phyloP scores from a whole-genome alignment of 192 early-diverging fungal species.

The Umbelopsis vinacea region DNA sequence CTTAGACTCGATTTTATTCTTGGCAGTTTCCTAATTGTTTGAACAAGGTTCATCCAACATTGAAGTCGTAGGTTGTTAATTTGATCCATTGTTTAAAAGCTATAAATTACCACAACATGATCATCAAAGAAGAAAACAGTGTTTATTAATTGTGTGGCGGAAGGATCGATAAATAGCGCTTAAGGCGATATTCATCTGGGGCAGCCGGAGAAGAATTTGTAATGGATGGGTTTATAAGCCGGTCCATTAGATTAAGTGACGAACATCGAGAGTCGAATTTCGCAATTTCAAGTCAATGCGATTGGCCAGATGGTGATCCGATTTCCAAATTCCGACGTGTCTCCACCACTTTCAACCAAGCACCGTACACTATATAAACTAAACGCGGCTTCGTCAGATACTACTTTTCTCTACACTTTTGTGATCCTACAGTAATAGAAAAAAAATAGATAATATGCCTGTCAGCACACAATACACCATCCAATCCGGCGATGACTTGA shows the following conservation, averaged over 20 bases:
- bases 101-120: too few relatives aligned
- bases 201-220: background rate
- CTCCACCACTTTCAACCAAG: slow-evolving; percentile 10
- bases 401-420: slow-evolving; percentile 2
- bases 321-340: slow-evolving; percentile 21
- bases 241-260: slow-evolving; percentile 10
- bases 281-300: slow-evolving; percentile 33
- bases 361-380: background rate
- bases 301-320: slow-evolving; percentile 35
- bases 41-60: too few relatives aligned
- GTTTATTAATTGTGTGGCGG: too few relatives aligned
- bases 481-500: slow-evolving; percentile 46
- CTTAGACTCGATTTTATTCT: too few relatives aligned
- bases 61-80: too few relatives aligned
- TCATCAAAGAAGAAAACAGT: too few relatives aligned
- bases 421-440: slow-evolving; percentile 7
- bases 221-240: background rate
- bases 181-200: too few relatives aligned
- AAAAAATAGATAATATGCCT: slow-evolving; percentile 35
- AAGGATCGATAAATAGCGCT: too few relatives aligned
- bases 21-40: too few relatives aligned
- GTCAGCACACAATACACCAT: slow-evolving; percentile 26
- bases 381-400: background rate
- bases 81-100: too few relatives aligned
- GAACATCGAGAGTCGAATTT: slow-evolving; percentile 23